Percentiles rank a stretch among this genome's conserved stretches.
phyloP scores from a whole-genome alignment of 106 monocot genomes.

The Alisma plantagoaquatica region DNA sequence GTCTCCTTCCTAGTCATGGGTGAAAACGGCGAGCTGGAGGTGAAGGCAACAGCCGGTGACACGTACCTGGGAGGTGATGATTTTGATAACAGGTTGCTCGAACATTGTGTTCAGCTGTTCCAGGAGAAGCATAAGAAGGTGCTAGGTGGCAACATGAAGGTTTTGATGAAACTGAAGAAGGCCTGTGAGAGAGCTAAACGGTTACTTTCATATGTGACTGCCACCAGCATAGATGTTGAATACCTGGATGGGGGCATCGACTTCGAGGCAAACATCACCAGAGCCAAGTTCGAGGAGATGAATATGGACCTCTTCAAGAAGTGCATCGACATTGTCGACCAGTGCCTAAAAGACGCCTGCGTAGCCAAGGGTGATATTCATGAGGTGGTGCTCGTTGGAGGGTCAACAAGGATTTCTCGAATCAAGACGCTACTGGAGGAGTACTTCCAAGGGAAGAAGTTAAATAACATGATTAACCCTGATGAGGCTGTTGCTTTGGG shows the following conservation, averaged over 20 bases:
- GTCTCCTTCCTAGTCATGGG: constrained; percentile 18
- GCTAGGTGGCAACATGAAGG: constrained; percentile 6
- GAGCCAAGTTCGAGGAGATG: constrained; percentile 20
- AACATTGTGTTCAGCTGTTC: constrained; percentile 9
- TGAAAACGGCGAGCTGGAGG: constrained; percentile 17
- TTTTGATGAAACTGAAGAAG: not conserved
- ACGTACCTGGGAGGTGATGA: constrained; percentile 27
- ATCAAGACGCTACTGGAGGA: constrained; percentile 37
- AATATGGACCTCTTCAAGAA: constrained; percentile 48
- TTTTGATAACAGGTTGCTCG: constrained; percentile 18
- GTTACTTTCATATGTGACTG: constrained; percentile 4
- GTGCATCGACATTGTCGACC: constrained; percentile 53
- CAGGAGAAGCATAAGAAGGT: constrained; percentile 15
- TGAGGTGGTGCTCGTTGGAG: constrained; percentile 22
- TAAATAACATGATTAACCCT: constrained; percentile 21
- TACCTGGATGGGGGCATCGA: constrained; percentile 20
- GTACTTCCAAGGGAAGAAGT: constrained; percentile 41
- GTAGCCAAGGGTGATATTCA: constrained; percentile 9
- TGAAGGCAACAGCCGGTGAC: constrained; percentile 25
- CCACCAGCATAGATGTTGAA: constrained; percentile 19
- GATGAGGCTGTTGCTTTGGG: constrained; percentile 26
- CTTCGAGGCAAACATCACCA: constrained; percentile 10
- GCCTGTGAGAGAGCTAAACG: constrained; percentile 26
- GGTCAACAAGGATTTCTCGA: constrained; percentile 22
- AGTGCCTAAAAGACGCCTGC: constrained; percentile 42